Percentiles rank a stretch among this genome's conserved stretches.
Evolutionary conservation across 148 eudicot species (phyloP).

Genomic region (Vaccinium corymbosum): DNA sequence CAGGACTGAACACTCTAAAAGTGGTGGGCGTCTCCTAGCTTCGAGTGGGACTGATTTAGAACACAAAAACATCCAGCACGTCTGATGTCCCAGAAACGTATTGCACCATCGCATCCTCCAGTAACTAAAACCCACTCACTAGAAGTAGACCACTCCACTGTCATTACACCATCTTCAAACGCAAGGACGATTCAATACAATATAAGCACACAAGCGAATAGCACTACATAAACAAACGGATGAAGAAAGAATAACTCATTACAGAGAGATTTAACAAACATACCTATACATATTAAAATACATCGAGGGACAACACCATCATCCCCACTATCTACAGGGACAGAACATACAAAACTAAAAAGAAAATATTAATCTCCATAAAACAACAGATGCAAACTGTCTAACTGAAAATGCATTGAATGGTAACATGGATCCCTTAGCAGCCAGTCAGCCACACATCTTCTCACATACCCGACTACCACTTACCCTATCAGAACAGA

Average conservation of each 20-base stretch:
- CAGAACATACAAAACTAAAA: background rate
- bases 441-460: background rate
- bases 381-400: background rate
- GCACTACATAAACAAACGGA: background rate
- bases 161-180: slow-evolving; percentile 77
- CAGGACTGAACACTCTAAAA: slow-evolving; percentile 38
- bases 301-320: too few relatives aligned
- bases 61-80: slow-evolving; percentile 96
- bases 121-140: slow-evolving; percentile 95
- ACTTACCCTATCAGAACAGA: background rate
- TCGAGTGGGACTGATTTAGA: slow-evolving; percentile 83
- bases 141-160: slow-evolving; percentile 93
- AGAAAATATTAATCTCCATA: background rate
- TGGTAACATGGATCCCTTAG: background rate
- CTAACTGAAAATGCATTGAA: background rate
- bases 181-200: slow-evolving; percentile 12
- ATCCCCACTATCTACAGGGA: background rate
- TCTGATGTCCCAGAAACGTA: slow-evolving; percentile 96
- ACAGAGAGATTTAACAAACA: background rate
- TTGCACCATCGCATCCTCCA: slow-evolving; percentile 98
- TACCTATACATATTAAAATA: background rate
- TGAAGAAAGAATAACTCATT: background rate
- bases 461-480: background rate
- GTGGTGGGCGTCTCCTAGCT: slow-evolving; percentile 87
- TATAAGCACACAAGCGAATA: background rate